A percentile compares a stretch with the other conserved stretches of the same genome.
phyloP scores from a whole-genome alignment of 441 rosid species.

The Erodium trifolium region DNA sequence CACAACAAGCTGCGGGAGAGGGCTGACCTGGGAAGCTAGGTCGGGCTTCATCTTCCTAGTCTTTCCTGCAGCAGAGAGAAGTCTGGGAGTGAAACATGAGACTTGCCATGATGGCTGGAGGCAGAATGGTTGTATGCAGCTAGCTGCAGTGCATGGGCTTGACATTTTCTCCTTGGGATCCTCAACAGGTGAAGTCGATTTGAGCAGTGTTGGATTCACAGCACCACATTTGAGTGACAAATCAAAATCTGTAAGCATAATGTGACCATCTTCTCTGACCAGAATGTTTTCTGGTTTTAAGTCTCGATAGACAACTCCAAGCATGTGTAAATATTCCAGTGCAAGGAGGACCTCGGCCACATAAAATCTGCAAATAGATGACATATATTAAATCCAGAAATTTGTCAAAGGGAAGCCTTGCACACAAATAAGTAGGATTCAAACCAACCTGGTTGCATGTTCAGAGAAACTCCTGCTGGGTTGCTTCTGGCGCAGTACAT shows the following conservation, averaged over 20 bases:
- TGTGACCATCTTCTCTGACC: constrained; percentile 77
- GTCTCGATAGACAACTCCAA: constrained; percentile 76
- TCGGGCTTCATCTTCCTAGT: constrained; percentile 49
- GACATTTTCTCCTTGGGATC: constrained; percentile 43
- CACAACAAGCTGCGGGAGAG: constrained; percentile 61
- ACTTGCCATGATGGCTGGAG: constrained; percentile 68
- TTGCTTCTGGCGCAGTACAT: constrained; percentile 68
- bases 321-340: constrained; percentile 76
- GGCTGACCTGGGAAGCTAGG: constrained; percentile 43
- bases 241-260: constrained; percentile 80
- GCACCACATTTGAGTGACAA: constrained; percentile 51
- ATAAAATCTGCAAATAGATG: constrained; percentile 35
- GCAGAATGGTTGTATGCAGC: constrained; percentile 74
- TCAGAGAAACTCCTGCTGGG: constrained; percentile 56
- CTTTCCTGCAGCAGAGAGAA: constrained; percentile 45
- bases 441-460: constrained; percentile 53
- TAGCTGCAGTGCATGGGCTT: constrained; percentile 54
- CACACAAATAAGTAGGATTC: no score
- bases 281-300: constrained; percentile 72
- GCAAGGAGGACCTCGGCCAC: constrained; percentile 76
- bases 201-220: constrained; percentile 40
- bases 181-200: constrained; percentile 38
- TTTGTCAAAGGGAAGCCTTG: neutral
- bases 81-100: constrained; percentile 65
- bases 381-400: constrained; percentile 12